phyloP scores from a whole-genome alignment of 805 yeast species.

The Barnettozyma sp. region DNA sequence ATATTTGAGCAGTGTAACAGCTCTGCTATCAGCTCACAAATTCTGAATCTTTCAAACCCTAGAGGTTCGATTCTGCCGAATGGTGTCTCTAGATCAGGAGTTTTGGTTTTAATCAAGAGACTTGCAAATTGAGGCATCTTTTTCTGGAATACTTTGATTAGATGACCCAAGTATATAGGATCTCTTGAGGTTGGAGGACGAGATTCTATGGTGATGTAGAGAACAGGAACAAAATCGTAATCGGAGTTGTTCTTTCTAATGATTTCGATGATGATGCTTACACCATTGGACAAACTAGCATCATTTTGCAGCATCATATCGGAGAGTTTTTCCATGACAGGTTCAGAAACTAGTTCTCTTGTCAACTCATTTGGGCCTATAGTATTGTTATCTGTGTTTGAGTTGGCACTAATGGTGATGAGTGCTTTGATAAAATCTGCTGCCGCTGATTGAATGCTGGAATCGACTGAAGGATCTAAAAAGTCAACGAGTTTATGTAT shows the following conservation, averaged over 20 bases:
- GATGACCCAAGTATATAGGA: conserved; percentile 84
- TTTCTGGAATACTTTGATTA: conserved; percentile 71
- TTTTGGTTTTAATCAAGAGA: conserved; percentile 40
- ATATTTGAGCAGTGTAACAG: conserved; percentile 95
- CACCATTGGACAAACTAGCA: conserved; percentile 87
- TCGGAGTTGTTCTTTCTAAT: conserved; percentile 95
- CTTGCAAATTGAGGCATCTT: conserved; percentile 63
- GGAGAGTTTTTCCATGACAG: conserved; percentile 59
- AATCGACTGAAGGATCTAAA: conserved; percentile 58
- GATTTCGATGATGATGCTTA: conserved; percentile 88
- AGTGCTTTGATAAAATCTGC: conserved; percentile 94
- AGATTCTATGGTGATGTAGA: conserved; percentile 72
- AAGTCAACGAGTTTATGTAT: conserved; percentile 67
- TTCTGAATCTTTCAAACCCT: conserved; percentile 86
- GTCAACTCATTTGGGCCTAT: conserved; percentile 95
- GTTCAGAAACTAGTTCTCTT: conserved; percentile 77
- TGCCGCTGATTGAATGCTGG: conserved; percentile 84
- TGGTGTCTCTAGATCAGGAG: conserved; percentile 46
- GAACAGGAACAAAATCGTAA: conserved; percentile 83
- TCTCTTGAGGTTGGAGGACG: conserved; percentile 93
- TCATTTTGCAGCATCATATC: conserved; percentile 76
- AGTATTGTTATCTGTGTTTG: conserved; percentile 79
- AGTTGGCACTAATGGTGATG: conserved; percentile 89
- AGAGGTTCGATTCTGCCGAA: conserved; percentile 64
- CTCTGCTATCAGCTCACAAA: conserved; percentile 91